Percentiles rank a stretch among this genome's conserved stretches.
These are phyloP conservation scores for Mucor velutinosus DNA, from an alignment of 371 early-diverging fungal species.

Conservation along the genomic window DNA sequence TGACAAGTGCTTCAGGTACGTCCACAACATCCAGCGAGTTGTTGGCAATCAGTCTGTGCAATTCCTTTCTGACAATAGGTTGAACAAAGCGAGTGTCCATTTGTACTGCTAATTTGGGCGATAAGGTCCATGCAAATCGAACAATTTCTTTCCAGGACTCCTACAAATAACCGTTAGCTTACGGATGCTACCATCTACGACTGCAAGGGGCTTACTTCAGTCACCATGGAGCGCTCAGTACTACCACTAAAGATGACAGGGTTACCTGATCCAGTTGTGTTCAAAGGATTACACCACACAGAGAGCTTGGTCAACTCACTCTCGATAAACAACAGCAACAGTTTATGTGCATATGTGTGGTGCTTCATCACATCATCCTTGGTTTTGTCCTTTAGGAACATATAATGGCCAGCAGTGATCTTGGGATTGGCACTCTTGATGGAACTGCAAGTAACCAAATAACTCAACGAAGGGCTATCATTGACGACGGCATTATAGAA, in stretches of 20 bases:
- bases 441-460: slow-evolving; percentile 52
- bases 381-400: slow-evolving; percentile 42
- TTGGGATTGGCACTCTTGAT: slow-evolving; percentile 37
- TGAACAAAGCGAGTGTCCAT: slow-evolving; percentile 75
- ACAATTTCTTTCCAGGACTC: slow-evolving; percentile 70
- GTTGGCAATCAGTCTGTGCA: slow-evolving; percentile 63
- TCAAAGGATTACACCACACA: slow-evolving; percentile 76
- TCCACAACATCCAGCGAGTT: slow-evolving; percentile 71
- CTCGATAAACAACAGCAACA: slow-evolving; percentile 78
- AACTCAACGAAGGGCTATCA: slow-evolving; percentile 63
- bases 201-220: slow-evolving; percentile 12
- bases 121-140: slow-evolving; percentile 79
- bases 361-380: slow-evolving; percentile 30
- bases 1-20: slow-evolving; percentile 75
- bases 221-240: slow-evolving; percentile 37
- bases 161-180: background rate
- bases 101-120: slow-evolving; percentile 84
- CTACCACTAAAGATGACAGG: slow-evolving; percentile 32
- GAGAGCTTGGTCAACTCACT: slow-evolving; percentile 77
- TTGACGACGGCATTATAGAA: slow-evolving; percentile 67
- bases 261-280: slow-evolving; percentile 36
- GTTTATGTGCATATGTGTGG: slow-evolving; percentile 23
- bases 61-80: slow-evolving; percentile 66
- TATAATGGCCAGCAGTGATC: slow-evolving; percentile 46
- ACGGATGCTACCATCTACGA: background rate